Evolutionary conservation across 2,329 filamentous ascomycete genomes (phyloP).

Genomic region (Pseudogymnoascus sp.): DNA sequence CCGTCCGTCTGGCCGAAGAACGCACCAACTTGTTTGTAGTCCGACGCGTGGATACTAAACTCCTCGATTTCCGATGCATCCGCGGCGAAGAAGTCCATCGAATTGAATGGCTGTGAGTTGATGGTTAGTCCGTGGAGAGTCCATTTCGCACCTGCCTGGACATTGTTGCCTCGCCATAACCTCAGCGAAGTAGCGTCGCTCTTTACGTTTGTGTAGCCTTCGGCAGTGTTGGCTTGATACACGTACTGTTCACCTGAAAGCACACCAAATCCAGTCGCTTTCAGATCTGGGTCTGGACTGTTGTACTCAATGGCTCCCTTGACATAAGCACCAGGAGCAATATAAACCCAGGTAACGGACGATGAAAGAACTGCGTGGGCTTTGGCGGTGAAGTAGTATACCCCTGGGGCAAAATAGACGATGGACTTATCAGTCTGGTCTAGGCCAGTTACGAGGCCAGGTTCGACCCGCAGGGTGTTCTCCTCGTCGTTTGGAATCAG

Average conservation of each 20-base stretch:
- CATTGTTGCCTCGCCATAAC: constrained; percentile 26
- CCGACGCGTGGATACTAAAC: constrained; percentile 22
- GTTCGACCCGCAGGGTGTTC: constrained; percentile 16
- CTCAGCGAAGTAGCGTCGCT: constrained; percentile 24
- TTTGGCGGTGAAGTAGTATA: constrained; percentile 18
- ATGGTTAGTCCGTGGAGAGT: constrained; percentile 25
- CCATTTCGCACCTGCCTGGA: constrained; percentile 20
- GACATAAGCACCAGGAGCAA: constrained; percentile 29
- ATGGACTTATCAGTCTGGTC: constrained; percentile 15
- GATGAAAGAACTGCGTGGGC: constrained; percentile 16
- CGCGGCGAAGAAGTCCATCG: constrained; percentile 25
- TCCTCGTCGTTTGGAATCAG: constrained; percentile 16
- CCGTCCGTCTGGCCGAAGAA: constrained; percentile 33
- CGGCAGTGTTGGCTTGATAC: constrained; percentile 29
- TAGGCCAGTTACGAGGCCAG: constrained; percentile 20
- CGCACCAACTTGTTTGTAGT: constrained; percentile 34
- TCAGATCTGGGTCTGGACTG: constrained; percentile 19
- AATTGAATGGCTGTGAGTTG: constrained; percentile 31
- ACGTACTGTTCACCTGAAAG: constrained; percentile 33
- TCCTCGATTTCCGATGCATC: constrained; percentile 14
- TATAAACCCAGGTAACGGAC: constrained; percentile 19
- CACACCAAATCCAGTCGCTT: constrained; percentile 30
- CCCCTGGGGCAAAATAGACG: constrained; percentile 20
- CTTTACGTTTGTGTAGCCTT: constrained; percentile 24
- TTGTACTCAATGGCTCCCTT: constrained; percentile 31